Evolutionary conservation across 2,329 filamentous ascomycete genomes (phyloP).

Genomic region (Aspergillus melleus): DNA sequence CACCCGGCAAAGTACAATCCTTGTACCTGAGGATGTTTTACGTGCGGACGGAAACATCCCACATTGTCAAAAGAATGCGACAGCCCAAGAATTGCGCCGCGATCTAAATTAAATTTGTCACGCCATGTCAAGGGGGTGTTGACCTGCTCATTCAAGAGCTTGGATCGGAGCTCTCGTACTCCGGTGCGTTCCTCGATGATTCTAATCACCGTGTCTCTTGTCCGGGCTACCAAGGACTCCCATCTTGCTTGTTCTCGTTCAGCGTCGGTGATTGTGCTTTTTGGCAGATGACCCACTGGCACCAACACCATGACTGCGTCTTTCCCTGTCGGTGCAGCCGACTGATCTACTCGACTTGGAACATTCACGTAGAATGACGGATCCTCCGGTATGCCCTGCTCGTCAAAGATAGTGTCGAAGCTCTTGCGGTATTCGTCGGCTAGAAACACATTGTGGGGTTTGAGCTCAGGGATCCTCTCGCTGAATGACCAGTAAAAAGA

Average conservation of each 20-base stretch:
- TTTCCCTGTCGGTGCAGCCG: slow-evolving; percentile 64
- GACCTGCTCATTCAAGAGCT: slow-evolving; percentile 61
- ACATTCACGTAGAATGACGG: slow-evolving; percentile 79
- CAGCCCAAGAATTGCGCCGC: slow-evolving; percentile 71
- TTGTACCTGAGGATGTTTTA: slow-evolving; percentile 23
- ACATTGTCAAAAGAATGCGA: slow-evolving; percentile 67
- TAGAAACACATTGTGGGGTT: slow-evolving; percentile 75
- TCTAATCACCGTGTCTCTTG: not conserved
- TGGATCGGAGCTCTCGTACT: slow-evolving; percentile 44
- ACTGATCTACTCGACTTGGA: slow-evolving; percentile 66
- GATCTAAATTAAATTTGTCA: slow-evolving; percentile 69
- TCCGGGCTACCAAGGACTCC: not conserved
- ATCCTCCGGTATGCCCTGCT: slow-evolving; percentile 64
- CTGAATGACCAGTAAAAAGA: slow-evolving; percentile 66
- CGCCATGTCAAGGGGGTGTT: slow-evolving; percentile 69
- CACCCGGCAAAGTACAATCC: slow-evolving; percentile 70
- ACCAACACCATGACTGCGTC: slow-evolving; percentile 71
- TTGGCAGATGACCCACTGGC: slow-evolving; percentile 62
- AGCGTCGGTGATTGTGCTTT: too few relatives aligned
- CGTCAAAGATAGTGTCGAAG: slow-evolving; percentile 75
- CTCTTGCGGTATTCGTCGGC: slow-evolving; percentile 70
- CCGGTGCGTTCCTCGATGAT: slow-evolving; percentile 58
- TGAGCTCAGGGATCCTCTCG: slow-evolving; percentile 58
- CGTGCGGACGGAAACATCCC: slow-evolving; percentile 32
- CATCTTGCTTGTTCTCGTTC: not conserved